Percentiles rank a stretch among this genome's conserved stretches.
phyloP scores from a whole-genome alignment of 805 yeast genomes.

The Zygosaccharomyces pseudorouxii region DNA sequence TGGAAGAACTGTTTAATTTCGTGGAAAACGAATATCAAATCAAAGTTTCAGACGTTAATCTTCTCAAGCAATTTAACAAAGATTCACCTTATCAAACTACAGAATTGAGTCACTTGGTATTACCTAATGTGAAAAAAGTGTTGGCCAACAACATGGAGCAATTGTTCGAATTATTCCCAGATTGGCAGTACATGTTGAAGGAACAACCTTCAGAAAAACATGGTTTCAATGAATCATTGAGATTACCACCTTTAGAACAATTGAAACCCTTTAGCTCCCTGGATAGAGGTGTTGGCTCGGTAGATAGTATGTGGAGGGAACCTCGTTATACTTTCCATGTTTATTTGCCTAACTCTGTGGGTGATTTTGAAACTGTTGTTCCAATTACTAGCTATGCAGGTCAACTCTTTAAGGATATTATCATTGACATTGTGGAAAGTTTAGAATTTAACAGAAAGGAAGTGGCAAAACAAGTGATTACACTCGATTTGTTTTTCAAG shows the following conservation, averaged over 20 bases:
- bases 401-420: constrained; percentile 66
- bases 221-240: constrained; percentile 33
- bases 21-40: constrained; percentile 37
- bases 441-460: constrained; percentile 86
- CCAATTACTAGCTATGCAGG: constrained; percentile 47
- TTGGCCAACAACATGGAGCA: constrained; percentile 42
- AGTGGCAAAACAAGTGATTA: constrained; percentile 76
- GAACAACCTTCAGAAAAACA: constrained; percentile 29
- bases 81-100: constrained; percentile 48
- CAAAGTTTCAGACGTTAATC: constrained; percentile 18
- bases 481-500: constrained; percentile 67
- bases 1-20: constrained; percentile 44
- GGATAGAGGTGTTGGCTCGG: constrained; percentile 41
- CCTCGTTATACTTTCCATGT: constrained; percentile 61
- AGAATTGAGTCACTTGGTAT: constrained; percentile 44
- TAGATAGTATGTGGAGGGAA: constrained; percentile 63
- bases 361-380: constrained; percentile 65
- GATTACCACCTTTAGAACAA: constrained; percentile 37
- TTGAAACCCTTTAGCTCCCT: constrained; percentile 33
- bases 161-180: constrained; percentile 37
- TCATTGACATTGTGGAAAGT: constrained; percentile 68
- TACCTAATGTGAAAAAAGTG: constrained; percentile 45
- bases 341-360: constrained; percentile 46
- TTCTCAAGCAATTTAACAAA: constrained; percentile 27
- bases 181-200: constrained; percentile 36